These are phyloP conservation scores for Exsudoporus frostii DNA, from an alignment of 768 basidiomycete species.

Conservation along the genomic window DNA sequence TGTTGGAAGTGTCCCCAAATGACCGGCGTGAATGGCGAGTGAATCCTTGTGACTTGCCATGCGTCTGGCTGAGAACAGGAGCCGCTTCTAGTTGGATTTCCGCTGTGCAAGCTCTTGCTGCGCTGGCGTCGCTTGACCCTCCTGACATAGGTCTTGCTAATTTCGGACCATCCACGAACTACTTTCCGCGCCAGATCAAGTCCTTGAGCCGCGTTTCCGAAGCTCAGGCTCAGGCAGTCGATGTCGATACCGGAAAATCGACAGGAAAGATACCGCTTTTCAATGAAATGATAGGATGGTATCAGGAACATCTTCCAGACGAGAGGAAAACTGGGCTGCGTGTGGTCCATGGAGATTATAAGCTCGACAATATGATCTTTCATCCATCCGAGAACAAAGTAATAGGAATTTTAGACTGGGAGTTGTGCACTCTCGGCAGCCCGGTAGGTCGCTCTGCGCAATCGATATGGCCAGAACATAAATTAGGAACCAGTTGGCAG, in stretches of 20 bases:
- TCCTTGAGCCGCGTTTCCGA: conserved; percentile 78
- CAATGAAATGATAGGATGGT: conserved; percentile 74
- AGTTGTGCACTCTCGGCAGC: conserved; percentile 91
- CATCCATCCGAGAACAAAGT: conserved; percentile 89
- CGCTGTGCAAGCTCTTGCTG: conserved; percentile 66
- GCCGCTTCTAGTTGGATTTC: conserved; percentile 63
- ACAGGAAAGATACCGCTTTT: conserved; percentile 75
- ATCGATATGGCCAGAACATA: not conserved
- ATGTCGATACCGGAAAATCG: conserved; percentile 57
- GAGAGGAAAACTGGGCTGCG: conserved; percentile 71
- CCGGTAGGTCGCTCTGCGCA: conserved; percentile 54
- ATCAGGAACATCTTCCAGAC: conserved; percentile 67
- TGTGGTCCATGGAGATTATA: conserved; percentile 98
- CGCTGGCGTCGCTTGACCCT: conserved; percentile 64
- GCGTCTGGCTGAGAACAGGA: not conserved
- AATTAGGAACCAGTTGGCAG: conserved; percentile 58
- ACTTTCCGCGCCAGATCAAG: conserved; percentile 93
- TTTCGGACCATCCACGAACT: conserved; percentile 73
- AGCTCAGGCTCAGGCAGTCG: conserved; percentile 69
- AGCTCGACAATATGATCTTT: conserved; percentile 96
- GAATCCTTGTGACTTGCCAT: not conserved
- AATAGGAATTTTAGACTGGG: conserved; percentile 97
- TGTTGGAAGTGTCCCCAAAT: conserved; percentile 62
- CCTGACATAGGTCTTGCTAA: conserved; percentile 59
- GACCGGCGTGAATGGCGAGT: conserved; percentile 72